Percentiles rank a stretch among this genome's conserved stretches.
Conservation (phyloP, 202 grass and related monocot genomes). For the Musa balbisiana region DNA sequence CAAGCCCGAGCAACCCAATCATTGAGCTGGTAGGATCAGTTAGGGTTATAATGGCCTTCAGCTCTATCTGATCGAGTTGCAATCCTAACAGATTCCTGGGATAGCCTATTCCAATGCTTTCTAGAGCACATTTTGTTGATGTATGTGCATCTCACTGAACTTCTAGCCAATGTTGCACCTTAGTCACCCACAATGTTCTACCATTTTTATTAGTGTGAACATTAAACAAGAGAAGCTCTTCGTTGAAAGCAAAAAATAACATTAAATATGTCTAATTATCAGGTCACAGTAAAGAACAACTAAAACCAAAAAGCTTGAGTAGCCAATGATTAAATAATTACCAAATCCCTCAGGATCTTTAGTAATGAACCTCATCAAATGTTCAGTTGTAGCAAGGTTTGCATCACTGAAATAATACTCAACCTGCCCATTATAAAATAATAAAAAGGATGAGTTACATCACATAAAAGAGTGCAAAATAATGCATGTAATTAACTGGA, state of each 20-base stretch:
- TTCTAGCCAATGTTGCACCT: too few species aligned
- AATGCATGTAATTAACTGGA: neutral
- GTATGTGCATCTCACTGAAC: too few species aligned
- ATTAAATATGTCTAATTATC: neutral
- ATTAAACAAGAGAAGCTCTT: neutral
- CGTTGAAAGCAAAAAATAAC: neutral
- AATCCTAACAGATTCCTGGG: neutral
- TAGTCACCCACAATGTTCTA: too few species aligned
- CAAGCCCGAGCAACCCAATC: neutral
- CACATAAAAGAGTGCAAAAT: neutral
- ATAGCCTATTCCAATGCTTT: too few species aligned
- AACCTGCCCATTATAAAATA: conserved; percentile 46
- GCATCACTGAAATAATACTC: conserved; percentile 99
- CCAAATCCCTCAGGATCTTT: conserved; percentile 95
- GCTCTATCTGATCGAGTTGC: neutral
- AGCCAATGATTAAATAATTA: conserved; percentile 27
- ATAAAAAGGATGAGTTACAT: neutral
- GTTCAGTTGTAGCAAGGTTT: conserved; percentile 93
- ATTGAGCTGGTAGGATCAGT: neutral
- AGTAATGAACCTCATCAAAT: conserved; percentile 99
- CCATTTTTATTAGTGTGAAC: too few species aligned
- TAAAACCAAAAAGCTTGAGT: neutral
- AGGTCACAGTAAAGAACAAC: neutral
- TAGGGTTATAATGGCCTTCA: neutral
- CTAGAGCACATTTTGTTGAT: too few species aligned